A percentile compares a stretch with the other conserved stretches of the same genome.
Conservation (phyloP, 345 rosid species). For the Lepidium africanum region DNA sequence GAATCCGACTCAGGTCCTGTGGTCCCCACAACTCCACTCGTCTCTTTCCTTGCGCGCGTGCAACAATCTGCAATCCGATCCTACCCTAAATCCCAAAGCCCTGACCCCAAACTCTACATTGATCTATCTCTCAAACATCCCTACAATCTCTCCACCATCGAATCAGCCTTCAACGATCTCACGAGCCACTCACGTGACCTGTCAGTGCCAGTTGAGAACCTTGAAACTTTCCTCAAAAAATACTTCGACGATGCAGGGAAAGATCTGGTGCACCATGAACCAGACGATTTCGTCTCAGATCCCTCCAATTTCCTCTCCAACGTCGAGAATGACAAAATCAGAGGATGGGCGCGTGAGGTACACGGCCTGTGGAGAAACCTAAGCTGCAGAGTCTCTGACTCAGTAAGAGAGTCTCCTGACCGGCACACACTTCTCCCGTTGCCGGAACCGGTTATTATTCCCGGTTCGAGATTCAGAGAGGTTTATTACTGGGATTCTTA, state of each 20-base stretch:
- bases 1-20: constrained; percentile 22
- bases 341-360: constrained; percentile 78
- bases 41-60: constrained; percentile 58
- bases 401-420: constrained; percentile 44
- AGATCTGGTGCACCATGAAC: constrained; percentile 47
- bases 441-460: constrained; percentile 56
- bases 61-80: constrained; percentile 54
- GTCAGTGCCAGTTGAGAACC: constrained; percentile 23
- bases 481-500: constrained; percentile 97
- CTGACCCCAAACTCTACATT: constrained; percentile 63
- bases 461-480: constrained; percentile 85
- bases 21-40: constrained; percentile 29
- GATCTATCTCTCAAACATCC: constrained; percentile 54
- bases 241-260: constrained; percentile 50
- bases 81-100: constrained; percentile 26
- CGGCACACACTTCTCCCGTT: constrained; percentile 72
- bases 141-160: constrained; percentile 33
- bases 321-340: constrained; percentile 55
- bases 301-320: constrained; percentile 59
- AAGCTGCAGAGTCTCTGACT: constrained; percentile 46
- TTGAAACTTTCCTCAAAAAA: constrained; percentile 15
- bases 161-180: constrained; percentile 46
- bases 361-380: constrained; percentile 76
- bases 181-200: constrained; percentile 30
- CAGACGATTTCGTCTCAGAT: constrained; percentile 55